Conservation (phyloP, 306 rosid genomes). For the Vachellia collinsii region DNA sequence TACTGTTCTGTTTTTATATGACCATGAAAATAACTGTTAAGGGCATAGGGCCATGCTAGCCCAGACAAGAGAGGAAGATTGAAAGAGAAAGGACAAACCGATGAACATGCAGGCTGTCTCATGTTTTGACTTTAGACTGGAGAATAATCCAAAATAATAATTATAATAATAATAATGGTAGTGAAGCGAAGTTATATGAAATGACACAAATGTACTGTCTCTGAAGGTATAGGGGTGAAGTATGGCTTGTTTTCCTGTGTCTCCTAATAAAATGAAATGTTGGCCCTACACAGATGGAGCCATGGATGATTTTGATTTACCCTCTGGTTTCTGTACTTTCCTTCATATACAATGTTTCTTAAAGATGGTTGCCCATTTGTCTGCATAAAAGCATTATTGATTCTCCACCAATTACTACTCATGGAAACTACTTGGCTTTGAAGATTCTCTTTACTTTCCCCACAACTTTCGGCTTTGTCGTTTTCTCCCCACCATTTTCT, state of each 20-base stretch:
- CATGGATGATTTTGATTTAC: conserved; percentile 16
- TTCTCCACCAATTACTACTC: conserved; percentile 26
- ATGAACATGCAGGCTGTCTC: conserved; percentile 33
- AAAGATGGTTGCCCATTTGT: neutral
- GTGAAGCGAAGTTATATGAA: conserved; percentile 27
- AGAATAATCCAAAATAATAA: conserved; percentile 22
- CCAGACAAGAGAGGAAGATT: conserved; percentile 31
- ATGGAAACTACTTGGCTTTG: conserved; percentile 29
- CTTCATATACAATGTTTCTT: conserved; percentile 6
- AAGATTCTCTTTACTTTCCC: conserved; percentile 34
- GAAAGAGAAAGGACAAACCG: conserved; percentile 6
- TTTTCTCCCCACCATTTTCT: conserved; percentile 1
- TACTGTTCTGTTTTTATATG: neutral
- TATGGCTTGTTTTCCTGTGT: conserved; percentile 59
- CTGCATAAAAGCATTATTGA: conserved; percentile 25
- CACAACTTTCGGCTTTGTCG: conserved; percentile 45
- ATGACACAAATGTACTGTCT: conserved; percentile 51
- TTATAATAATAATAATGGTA: conserved; percentile 18
- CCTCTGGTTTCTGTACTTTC: neutral
- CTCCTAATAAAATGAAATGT: conserved; percentile 45
- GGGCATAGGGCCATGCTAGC: conserved; percentile 2
- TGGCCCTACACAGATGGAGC: conserved; percentile 38
- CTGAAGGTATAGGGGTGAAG: conserved; percentile 49
- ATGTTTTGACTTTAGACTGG: conserved; percentile 32
- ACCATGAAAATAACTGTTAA: conserved; percentile 9